Percentiles rank a stretch among this genome's conserved stretches.
Evolutionary conservation across 495 filamentous ascomycete species (phyloP).

Genomic region (Xylaria flabelliformis): DNA sequence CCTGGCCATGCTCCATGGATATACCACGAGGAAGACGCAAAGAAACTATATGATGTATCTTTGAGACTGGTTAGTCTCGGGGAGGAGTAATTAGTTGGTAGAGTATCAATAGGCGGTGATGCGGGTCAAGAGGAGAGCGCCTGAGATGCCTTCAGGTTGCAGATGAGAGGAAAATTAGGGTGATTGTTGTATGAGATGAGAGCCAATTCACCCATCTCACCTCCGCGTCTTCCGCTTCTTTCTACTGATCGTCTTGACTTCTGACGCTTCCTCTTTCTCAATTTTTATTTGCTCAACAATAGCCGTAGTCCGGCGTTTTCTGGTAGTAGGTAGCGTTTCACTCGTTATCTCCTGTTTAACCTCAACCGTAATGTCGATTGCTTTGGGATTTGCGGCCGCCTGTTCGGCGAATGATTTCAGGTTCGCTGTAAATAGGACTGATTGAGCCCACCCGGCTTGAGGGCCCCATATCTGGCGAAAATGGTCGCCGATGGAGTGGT

Average conservation of each 20-base stretch:
- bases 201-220: conserved; percentile 13
- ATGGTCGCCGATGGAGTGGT: conserved; percentile 87
- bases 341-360: conserved; percentile 38
- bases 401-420: conserved; percentile 81
- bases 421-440: conserved; percentile 94
- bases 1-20: conserved; percentile 16
- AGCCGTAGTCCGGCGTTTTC: conserved; percentile 24
- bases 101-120: neutral
- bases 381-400: conserved; percentile 54
- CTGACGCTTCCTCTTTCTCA: conserved; percentile 25
- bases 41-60: conserved; percentile 16
- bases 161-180: neutral
- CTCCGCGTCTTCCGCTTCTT: conserved; percentile 30
- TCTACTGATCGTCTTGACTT: conserved; percentile 25
- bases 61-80: conserved; percentile 12
- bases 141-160: neutral
- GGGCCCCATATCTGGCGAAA: conserved; percentile 92
- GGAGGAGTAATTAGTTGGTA: neutral
- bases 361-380: conserved; percentile 52
- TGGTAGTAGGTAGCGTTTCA: neutral
- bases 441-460: conserved; percentile 97
- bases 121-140: neutral
- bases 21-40: conserved; percentile 15
- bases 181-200: neutral
- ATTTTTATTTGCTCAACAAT: conserved; percentile 31